Conservation (phyloP, 352 stramenopile genomes). For the Globisporangium viniferum region DNA sequence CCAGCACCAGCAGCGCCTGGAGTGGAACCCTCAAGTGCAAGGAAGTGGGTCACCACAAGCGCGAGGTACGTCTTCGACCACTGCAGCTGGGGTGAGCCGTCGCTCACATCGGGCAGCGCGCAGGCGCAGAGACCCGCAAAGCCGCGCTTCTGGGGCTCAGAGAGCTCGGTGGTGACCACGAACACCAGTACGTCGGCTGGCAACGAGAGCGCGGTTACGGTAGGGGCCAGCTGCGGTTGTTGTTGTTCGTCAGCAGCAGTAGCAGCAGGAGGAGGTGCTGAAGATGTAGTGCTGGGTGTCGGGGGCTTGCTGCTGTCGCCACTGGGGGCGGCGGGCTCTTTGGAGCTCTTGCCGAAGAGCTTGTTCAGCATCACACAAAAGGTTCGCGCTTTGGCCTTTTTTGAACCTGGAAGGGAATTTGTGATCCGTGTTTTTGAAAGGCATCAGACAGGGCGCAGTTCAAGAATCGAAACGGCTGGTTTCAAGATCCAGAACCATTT, state of each 20-base stretch:
- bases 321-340: neutral
- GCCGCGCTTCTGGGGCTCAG: slow-evolving; percentile 56
- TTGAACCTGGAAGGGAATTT: neutral
- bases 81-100: slow-evolving; percentile 45
- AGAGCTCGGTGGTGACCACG: slow-evolving; percentile 31
- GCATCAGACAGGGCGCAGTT: too few species aligned
- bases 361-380: slow-evolving; percentile 20
- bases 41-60: slow-evolving; percentile 58
- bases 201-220: neutral
- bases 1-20: neutral
- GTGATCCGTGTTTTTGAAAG: too few species aligned
- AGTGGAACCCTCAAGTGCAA: slow-evolving; percentile 24
- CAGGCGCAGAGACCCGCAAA: slow-evolving; percentile 68
- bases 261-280: neutral
- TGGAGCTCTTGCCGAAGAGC: slow-evolving; percentile 20
- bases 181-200: slow-evolving; percentile 3
- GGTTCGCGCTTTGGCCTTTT: neutral
- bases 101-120: slow-evolving; percentile 57
- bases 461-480: too few species aligned
- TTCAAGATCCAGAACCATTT: too few species aligned
- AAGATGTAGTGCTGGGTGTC: neutral
- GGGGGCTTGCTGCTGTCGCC: neutral
- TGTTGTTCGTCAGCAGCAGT: neutral
- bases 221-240: neutral
- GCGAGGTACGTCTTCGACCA: slow-evolving; percentile 71